Conservation (phyloP, 2,329 filamentous ascomycete genomes). For the Plenodomus lindquistii region DNA sequence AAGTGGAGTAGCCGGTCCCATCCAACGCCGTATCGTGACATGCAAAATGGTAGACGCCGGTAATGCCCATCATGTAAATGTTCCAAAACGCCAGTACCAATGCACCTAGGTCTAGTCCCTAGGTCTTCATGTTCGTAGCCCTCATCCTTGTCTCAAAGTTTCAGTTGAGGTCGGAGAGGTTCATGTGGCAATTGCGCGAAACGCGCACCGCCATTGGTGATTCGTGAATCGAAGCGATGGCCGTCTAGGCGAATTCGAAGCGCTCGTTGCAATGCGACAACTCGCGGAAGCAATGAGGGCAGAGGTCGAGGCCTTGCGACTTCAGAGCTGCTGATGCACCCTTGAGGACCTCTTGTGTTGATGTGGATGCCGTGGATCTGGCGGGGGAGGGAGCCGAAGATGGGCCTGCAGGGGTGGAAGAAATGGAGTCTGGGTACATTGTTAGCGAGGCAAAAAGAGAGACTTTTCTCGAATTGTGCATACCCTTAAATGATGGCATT, state of each 20-base stretch:
- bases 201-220: background rate
- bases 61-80: too few relatives aligned
- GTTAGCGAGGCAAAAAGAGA: slow-evolving; percentile 3
- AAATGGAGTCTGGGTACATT: slow-evolving; percentile 19
- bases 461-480: background rate
- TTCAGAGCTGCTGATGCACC: slow-evolving; percentile 24
- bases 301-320: slow-evolving; percentile 27
- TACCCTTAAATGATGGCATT: slow-evolving; percentile 30
- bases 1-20: too few relatives aligned
- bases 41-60: too few relatives aligned
- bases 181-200: too few relatives aligned
- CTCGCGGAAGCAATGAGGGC: slow-evolving; percentile 33
- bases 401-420: slow-evolving; percentile 28
- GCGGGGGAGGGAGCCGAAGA: slow-evolving; percentile 26
- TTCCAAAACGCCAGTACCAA: too few relatives aligned
- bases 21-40: too few relatives aligned
- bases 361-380: slow-evolving; percentile 13
- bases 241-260: slow-evolving; percentile 25
- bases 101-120: too few relatives aligned
- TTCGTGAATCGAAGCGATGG: background rate
- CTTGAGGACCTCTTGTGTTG: slow-evolving; percentile 27
- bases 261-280: slow-evolving; percentile 31
- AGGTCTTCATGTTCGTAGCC: too few relatives aligned
- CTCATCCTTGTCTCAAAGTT: too few relatives aligned
- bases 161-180: too few relatives aligned